Base-by-base conservation (phyloP, 257 asterid species). In the Scutellaria galericulata region DNA sequence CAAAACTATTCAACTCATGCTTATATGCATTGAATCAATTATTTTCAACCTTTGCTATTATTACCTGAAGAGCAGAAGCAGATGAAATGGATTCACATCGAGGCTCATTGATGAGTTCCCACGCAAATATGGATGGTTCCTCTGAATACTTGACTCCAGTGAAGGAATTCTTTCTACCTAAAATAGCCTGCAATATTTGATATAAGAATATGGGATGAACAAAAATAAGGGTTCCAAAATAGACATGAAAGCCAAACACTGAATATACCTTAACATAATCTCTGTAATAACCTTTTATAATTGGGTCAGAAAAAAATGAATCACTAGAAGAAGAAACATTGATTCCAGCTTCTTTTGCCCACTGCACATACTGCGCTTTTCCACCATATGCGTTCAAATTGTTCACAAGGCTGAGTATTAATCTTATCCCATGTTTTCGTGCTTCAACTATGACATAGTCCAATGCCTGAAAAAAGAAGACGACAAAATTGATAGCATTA, bases 21-120 rank as follows among this genome's bases (percentile, higher is more conserved):
- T 24, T 24, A 24, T 24, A 24, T 24, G 27, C 27, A 1, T 24
- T 24, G 1, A 24, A 24, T 24, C 27, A 24, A 2, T 2, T 24
- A 1, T 24, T 24, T 24, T 24, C 37, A 9, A 18, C 11, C 2
- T 52, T n/a, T 24, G 31, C 5, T 4, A 20, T 57, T 46, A 86
- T 24, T 24, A 24, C 90, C 88, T 86, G 91, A 39, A 83, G 88
- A 76, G 78, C 79, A 64, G 82, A 63, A 66, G 83, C 84, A 52
- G 83, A 81, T 47, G 86, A 74, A 73, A 70, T 42, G 40, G 87
- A 79, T 67, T 81, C 82, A 65, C 91, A 86, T 9, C 87, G 77
- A 53, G 91, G 91, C 75, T 86, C 91, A 5, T 86, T 86, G 75
- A 86, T 86, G 64, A 86, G 86, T 78, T 83, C 91, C 91, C 91